Base-by-base conservation (phyloP, 2,329 filamentous ascomycete species). In the Sporothrix protearum region DNA sequence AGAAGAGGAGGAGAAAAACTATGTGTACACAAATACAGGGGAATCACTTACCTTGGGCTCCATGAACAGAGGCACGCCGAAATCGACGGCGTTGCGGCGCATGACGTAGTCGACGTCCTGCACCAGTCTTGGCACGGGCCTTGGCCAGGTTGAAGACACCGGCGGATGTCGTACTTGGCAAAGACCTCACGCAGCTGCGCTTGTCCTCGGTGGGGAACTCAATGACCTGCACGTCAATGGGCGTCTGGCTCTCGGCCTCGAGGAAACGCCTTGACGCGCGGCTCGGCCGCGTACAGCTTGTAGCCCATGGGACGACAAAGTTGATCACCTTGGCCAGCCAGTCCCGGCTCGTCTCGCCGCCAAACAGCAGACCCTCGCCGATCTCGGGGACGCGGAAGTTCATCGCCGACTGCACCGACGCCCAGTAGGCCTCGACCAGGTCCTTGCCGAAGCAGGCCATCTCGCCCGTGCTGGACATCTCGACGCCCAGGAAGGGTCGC, bases 401-500 rank as follows among this genome's bases (percentile, higher is more conserved):
- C 95, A 98, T 99, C 77, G 93, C 95, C 25, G 93, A 96, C 83
- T 99, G 96, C 74, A 97, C 86, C 22, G 94, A 96, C 33, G 94
- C 87, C 96, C 96, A 99, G 88, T 99, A 99, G 70, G 96, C 96
- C 81, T 99, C 96, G 67, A 98, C 87, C 12, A 99, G 88, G 79
- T 97, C 87, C 85, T 96, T 97, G 75, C 96, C 96, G 83, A 99
- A 99, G 85, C 96, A 98, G 76, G 96, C 96, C 87, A 99, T 97
- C 84, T 99, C 96, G 81, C 96, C 96, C 22, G 96, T 99, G 75
- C 91, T 94, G 59, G 93, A 86, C 96, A 99, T 99, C 83, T 99
- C 96, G 71, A 99, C 96, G 73, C 96, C 96, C 73, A 99, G 88
- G 89, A 97, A 98, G 71, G 96, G 79, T 99, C 96, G 96, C 96